Evolutionary conservation across 1,284 basidiomycete genomes (phyloP), one percentile per base, ranked within the genome.

Genomic region (Nidula niveotomentosa): DNA sequence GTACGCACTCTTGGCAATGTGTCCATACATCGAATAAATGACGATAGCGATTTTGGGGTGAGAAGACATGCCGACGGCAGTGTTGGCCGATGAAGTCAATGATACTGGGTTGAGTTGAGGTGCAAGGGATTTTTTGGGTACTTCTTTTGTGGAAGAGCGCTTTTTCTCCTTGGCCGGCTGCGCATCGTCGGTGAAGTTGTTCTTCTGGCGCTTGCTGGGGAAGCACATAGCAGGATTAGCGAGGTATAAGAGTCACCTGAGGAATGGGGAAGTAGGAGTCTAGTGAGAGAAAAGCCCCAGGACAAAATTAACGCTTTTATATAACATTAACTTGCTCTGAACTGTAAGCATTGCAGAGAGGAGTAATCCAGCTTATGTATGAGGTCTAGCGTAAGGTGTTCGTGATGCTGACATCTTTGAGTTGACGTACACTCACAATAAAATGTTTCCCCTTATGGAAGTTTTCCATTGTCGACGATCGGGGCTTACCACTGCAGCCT

Each of bases 21-120:
- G 93, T 60, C 91, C 91, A 69, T 90, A 94, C 74, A 91, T 80
- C 53, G 86, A 78, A 79, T 95, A 94, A 76, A 91, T 88, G 62
- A 91, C 71, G 65, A 94, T 91, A 53, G 89, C 91, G 67, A 92
- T 77, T 62, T 82, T 84, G 48, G 89, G 87, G 35, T 58, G 45
- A 52, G 71, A 55, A 15, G 48, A 41, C 30, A 30, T 30, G 5
- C 35, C 18, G 30, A 53, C 23, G 36, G 53, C 36, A 12, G 56
- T 55, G 47, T 23, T 30, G 23, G 18, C 15, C 51, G 55, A 41
- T 56, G 52, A 55, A 10, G 58, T 54, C 9, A 48, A 54, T 35
- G 37, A 41, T 36, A n/a, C 45, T 10, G 53, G 48, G 18, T 18
- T 15, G 13, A 37, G 15, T 17, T 12, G 15, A n/a, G 58, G n/a